phyloP scores from a whole-genome alignment of 305 asterid species.

The Striga hermonthica region DNA sequence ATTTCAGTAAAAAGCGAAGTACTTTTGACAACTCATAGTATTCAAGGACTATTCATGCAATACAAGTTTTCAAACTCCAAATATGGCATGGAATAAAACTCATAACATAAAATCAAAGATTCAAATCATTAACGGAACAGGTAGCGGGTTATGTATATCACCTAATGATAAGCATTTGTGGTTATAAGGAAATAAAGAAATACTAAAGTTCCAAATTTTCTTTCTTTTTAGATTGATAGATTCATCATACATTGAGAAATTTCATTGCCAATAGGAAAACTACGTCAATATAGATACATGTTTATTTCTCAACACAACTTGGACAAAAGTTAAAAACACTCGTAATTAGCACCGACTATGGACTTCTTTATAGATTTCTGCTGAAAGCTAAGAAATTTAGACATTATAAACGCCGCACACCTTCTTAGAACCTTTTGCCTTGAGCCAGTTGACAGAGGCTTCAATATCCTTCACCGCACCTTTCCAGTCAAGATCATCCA shows the following conservation, averaged over 20 bases:
- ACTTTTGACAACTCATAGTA: not conserved
- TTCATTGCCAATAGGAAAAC: not conserved
- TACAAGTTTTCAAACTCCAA: not conserved
- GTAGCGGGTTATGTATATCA: not conserved
- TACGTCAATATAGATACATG: not conserved
- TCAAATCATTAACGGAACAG: not conserved
- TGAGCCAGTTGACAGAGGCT: slow-evolving; percentile 91
- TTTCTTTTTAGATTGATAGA: not conserved
- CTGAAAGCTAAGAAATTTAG: not conserved
- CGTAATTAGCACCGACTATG: slow-evolving; percentile 2
- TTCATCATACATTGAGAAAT: not conserved
- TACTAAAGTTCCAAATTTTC: not conserved
- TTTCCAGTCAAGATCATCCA: slow-evolving; percentile 96
- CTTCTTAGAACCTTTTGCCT: slow-evolving; percentile 87
- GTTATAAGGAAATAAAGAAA: not conserved
- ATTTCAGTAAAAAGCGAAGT: not conserved
- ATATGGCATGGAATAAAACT: not conserved
- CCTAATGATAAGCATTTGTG: not conserved
- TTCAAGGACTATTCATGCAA: not conserved
- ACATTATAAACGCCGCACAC: slow-evolving; percentile 27
- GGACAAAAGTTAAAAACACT: slow-evolving; percentile 15
- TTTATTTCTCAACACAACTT: not conserved
- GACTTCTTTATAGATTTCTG: not conserved
- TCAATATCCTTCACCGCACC: slow-evolving; percentile 93
- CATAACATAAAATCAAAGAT: not conserved